phyloP scores from a whole-genome alignment of 2,329 filamentous ascomycete genomes.

The Colletotrichum sp. region DNA sequence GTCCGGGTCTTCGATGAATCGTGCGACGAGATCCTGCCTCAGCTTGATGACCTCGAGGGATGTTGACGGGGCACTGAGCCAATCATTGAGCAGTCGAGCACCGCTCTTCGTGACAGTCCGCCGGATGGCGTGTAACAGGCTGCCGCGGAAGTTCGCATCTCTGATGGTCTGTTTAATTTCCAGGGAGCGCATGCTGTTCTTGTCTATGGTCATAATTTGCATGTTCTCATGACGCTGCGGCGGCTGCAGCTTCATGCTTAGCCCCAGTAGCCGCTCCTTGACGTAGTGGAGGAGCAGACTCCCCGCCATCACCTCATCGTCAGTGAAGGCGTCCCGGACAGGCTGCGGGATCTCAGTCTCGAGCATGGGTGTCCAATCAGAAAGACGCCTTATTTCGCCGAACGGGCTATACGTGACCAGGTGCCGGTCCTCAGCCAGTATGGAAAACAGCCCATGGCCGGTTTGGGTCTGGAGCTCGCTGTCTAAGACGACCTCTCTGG shows the following conservation, averaged over 20 bases:
- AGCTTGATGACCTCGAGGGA: constrained; percentile 78
- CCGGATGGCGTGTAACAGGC: constrained; percentile 86
- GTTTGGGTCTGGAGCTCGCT: constrained; percentile 62
- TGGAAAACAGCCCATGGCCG: constrained; percentile 65
- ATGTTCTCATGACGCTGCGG: constrained; percentile 76
- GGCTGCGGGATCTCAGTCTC: constrained; percentile 71
- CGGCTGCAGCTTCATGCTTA: constrained; percentile 82
- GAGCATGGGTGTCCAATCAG: constrained; percentile 77
- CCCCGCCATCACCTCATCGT: constrained; percentile 76
- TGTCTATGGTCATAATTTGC: constrained; percentile 89
- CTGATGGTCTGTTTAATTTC: constrained; percentile 88
- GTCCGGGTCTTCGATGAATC: constrained; percentile 70
- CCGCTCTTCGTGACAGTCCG: constrained; percentile 92
- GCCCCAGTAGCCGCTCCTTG: constrained; percentile 75
- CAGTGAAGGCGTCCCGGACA: constrained; percentile 62
- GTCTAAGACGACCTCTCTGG: constrained; percentile 84
- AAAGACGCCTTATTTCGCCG: constrained; percentile 51
- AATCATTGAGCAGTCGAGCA: constrained; percentile 80
- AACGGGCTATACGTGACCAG: constrained; percentile 74
- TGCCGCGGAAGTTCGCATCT: constrained; percentile 80
- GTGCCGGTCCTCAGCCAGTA: constrained; percentile 78
- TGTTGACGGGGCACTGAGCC: constrained; percentile 92
- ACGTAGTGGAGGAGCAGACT: constrained; percentile 87
- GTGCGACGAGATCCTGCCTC: constrained; percentile 81
- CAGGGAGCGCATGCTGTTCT: constrained; percentile 85